A percentile compares a stretch with the other conserved stretches of the same genome.
phyloP scores from a whole-genome alignment of 345 rosid species.

The Eucalyptus marginata region DNA sequence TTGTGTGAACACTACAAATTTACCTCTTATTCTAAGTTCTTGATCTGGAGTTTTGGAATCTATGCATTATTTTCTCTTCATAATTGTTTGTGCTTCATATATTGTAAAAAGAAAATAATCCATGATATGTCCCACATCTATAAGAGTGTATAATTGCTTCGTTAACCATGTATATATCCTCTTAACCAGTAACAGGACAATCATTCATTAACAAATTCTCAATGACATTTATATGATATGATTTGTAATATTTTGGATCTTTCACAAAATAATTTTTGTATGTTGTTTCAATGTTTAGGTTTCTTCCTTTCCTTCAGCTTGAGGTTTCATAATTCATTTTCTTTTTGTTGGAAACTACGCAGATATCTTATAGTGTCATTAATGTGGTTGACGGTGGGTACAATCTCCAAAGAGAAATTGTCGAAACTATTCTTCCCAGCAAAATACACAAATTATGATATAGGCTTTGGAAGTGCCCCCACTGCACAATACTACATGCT shows the following conservation, averaged over 20 bases:
- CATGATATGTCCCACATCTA: not conserved
- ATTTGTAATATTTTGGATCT: not conserved
- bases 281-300: not conserved
- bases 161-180: not conserved
- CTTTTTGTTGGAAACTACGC: not conserved
- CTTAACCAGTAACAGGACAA: not conserved
- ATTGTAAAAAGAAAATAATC: not conserved
- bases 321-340: not conserved
- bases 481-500: not conserved
- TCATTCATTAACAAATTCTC: not conserved
- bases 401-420: not conserved
- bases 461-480: not conserved
- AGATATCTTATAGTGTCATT: not conserved
- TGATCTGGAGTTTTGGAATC: not conserved
- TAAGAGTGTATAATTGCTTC: not conserved
- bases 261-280: not conserved
- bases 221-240: not conserved
- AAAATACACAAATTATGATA: not conserved
- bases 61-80: not conserved
- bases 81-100: not conserved
- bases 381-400: not conserved
- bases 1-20: not conserved
- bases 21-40: not conserved
- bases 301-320: not conserved
- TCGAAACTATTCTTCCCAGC: not conserved